Base-by-base conservation (phyloP, 352 stramenopile genomes). In the Phytophthora multivora region DNA sequence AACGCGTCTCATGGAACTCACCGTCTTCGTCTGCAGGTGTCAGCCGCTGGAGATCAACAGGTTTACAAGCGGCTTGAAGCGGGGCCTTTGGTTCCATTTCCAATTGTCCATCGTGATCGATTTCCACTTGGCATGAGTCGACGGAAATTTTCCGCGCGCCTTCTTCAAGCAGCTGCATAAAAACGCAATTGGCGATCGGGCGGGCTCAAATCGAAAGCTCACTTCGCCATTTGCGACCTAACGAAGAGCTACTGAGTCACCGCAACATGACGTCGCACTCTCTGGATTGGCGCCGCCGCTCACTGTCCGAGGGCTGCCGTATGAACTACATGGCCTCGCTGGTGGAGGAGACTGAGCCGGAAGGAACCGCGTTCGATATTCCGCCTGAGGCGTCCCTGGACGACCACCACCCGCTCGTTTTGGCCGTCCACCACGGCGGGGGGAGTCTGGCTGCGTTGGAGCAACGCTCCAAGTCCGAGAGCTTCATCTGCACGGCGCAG, bases 401-500 rank as follows among this genome's bases (percentile, higher is more conserved):
- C 28, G 38, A 54, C 43, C 38, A 48, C 11, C 36, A 55, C 12
- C 63, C 42, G 10, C 28, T 66, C n/a, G 23, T 52, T 9, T 31
- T 63, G 11, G 16, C 28, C 4, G 28, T 59, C 4, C 48, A 39
- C 28, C 50, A 45, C 8, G 39, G 26, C 4, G 42, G 21, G 7
- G 50, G 63, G 46, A 46, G 23, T n/a, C n/a, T 63, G 12, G 45
- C 30, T 1, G 51, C 55, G 0, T 30, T 69, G 26, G 58, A 52
- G 19, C 57, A 66, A 10, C 58, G 53, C 8, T 66, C 67, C n/a
- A 75, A 71, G 57, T 75, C 67, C 31, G 67, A 75, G 56, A 72
- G 58, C 19, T 69, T 69, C 28, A 75, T 75, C 45, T 69, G 67
- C 52, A 75, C 67, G 11, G 57, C 56, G 0, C 63, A 75, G 18